A percentile compares a stretch with the other conserved stretches of the same genome.
Evolutionary conservation across 257 asterid species (phyloP).

Genomic region (Nicotiana paniculata): DNA sequence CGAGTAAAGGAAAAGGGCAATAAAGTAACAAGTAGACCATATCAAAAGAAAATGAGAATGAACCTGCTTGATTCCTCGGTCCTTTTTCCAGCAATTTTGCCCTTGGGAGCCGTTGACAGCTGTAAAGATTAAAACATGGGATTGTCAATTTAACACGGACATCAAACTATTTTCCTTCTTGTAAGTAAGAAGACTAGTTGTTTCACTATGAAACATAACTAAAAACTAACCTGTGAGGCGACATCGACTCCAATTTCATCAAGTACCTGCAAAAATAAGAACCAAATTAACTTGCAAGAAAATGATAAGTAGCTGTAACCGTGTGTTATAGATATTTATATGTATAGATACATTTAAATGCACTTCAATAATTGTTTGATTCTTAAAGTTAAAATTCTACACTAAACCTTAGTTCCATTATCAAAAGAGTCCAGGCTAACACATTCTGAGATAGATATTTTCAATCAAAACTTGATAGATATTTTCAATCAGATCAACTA

Average conservation of each 20-base stretch:
- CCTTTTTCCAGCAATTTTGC: conserved; percentile 70
- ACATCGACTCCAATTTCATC: conserved; percentile 91
- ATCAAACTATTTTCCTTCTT: neutral
- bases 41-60: neutral
- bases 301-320: neutral
- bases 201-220: neutral
- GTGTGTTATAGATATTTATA: neutral
- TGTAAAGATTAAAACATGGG: conserved; percentile 22
- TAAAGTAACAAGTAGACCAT: neutral
- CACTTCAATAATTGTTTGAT: neutral
- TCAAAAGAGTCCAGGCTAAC: neutral
- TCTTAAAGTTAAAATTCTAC: neutral
- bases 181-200: neutral
- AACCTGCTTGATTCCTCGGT: conserved; percentile 67
- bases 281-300: conserved; percentile 8
- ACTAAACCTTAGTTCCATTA: neutral
- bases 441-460: too few species aligned
- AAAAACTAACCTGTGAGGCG: conserved; percentile 77
- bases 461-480: neutral
- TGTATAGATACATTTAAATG: neutral
- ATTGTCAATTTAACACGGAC: neutral
- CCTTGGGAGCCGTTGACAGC: conserved; percentile 92
- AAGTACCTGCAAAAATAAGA: conserved; percentile 53
- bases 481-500: neutral
- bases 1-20: neutral